These are phyloP conservation scores for Leishmania tropica DNA, from an alignment of 208 protist species.

Conservation along the genomic window DNA sequence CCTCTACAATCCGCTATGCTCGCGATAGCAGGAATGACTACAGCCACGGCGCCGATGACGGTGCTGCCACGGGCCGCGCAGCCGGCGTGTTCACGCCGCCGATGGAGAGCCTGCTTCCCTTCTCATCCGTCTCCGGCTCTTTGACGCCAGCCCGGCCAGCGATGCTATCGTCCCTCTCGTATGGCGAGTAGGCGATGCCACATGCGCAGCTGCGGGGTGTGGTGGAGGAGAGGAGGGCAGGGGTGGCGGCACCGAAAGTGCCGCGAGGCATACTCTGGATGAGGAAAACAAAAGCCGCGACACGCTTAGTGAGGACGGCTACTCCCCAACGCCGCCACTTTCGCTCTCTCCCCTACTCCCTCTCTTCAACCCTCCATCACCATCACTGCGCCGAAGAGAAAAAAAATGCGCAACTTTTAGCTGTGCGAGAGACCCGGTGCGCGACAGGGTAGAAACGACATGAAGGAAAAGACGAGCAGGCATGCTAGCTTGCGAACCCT, in stretches of 20 bases:
- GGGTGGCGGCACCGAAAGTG: not conserved
- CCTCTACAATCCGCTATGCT: not conserved
- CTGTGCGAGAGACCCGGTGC: not conserved
- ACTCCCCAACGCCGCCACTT: not conserved
- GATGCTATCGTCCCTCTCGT: not conserved
- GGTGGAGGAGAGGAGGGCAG: not conserved
- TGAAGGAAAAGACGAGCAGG: too few species aligned
- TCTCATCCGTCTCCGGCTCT: not conserved
- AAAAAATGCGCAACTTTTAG: not conserved
- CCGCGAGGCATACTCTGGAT: not conserved
- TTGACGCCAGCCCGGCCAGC: slow-evolving; percentile 16
- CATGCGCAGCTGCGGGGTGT: not conserved
- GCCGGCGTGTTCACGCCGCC: not conserved
- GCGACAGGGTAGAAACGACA: not conserved
- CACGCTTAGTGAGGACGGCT: not conserved
- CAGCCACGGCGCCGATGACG: not conserved
- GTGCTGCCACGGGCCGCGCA: not conserved
- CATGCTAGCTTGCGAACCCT: too few species aligned
- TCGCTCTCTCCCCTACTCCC: not conserved
- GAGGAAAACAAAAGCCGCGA: not conserved
- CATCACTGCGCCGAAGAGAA: too few species aligned
- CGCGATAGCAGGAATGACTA: not conserved
- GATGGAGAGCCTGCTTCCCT: not conserved
- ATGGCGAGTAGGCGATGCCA: not conserved
- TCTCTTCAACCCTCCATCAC: not conserved